Evolutionary conservation across 2,329 filamentous ascomycete species (phyloP), one percentile per base, ranked within the genome.

Genomic region (Acrodontium crateriforme): DNA sequence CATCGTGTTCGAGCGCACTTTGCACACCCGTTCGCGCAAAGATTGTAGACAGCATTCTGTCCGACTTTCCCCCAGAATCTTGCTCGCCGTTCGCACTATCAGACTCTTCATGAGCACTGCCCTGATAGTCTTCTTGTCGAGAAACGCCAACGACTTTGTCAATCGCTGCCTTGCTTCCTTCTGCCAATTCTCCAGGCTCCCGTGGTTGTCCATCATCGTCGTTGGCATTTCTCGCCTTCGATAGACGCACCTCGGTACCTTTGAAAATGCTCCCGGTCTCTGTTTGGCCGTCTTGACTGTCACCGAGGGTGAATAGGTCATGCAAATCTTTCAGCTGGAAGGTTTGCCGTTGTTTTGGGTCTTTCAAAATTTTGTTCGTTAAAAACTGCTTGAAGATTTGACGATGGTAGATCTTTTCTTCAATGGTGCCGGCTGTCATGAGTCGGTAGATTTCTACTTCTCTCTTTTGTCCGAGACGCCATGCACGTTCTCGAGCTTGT

Each of bases 311-410:
- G 53, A 98, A 98, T 0, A 98, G 65, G 49, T 98, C 87, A 40
- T 94, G 82, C 10, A 98, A 59, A 45, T 95, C 85, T 33, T 77
- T 79, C 45, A 92, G 66, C 33, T 92, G 82, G 52, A 95, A 93
- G 0, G 78, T 84, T 39, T 89, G 82, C 13, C 82, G 74, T 53
- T 95, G 85, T 47, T 92, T 93, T 0, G 89, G 84, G 44, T 98
- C 87, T 42, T 80, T 85, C 27, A 98, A 56, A 5, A 98, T 85
- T 53, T 95, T 95, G 58, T 95, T 93, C 3, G 84, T 89, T 36
- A 98, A 65, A 49, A 95, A 94, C 44, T 95, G 87, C 55, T 98
- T 98, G 65, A 92, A 98, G 27, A 98, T 89, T 49, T 98, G 89
- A 10, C 91, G 78, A 53, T 98, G 87, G 38, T 95, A 98, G 16